These are phyloP conservation scores for Candida arabinofermentans DNA, from an alignment of 805 yeast genomes.

Conservation along the genomic window DNA sequence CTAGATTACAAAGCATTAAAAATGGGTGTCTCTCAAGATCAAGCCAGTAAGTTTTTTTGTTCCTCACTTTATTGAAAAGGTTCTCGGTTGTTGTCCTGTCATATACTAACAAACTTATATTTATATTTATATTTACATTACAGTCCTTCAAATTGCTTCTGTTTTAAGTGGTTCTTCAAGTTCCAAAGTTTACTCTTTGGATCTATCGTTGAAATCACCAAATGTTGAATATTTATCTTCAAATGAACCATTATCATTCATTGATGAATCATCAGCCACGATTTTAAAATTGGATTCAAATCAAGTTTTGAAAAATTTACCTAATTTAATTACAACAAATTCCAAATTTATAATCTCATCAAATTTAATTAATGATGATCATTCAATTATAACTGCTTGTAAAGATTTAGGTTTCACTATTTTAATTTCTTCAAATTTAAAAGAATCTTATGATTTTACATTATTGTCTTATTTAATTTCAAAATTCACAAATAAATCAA, in stretches of 20 bases:
- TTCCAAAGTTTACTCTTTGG: conserved; percentile 8
- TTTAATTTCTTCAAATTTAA: conserved; percentile 59
- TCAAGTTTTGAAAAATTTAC: conserved; percentile 55
- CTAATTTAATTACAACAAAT: conserved; percentile 43
- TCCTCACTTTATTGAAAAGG: too few species aligned
- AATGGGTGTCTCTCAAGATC: conserved; percentile 1
- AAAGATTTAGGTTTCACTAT: conserved; percentile 65
- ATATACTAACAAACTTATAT: not conserved
- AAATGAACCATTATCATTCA: conserved; percentile 51
- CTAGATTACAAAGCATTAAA: too few species aligned
- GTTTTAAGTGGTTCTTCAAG: conserved; percentile 9
- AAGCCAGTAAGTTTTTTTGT: conserved; percentile 2
- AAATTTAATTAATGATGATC: conserved; percentile 57
- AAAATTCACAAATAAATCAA: conserved; percentile 45
- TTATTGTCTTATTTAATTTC: conserved; percentile 59
- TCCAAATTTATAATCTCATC: conserved; percentile 53
- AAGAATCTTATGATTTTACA: conserved; percentile 52
- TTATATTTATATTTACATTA: not conserved
- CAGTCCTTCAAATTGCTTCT: conserved; percentile 9
- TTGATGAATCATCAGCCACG: conserved; percentile 35
- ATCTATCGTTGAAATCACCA: not conserved
- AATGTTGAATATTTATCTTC: conserved; percentile 24
- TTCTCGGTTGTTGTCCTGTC: too few species aligned
- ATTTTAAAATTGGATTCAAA: conserved; percentile 51
- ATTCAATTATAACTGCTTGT: conserved; percentile 62